phyloP scores from a whole-genome alignment of 495 filamentous ascomycete species.

The Pyrenula aspistea region DNA sequence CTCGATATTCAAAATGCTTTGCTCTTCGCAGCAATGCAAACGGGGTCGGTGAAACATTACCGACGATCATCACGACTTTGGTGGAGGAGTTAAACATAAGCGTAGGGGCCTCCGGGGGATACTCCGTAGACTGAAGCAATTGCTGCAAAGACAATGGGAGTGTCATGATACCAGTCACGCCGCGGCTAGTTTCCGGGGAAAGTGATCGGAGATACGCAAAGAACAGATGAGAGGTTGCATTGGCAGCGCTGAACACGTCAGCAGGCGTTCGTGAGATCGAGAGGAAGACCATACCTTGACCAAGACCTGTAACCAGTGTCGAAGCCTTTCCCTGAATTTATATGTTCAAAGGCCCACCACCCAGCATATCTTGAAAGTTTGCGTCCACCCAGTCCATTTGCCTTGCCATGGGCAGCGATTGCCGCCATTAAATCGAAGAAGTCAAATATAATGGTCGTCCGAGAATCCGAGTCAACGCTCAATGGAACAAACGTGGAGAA shows the following conservation, averaged over 20 bases:
- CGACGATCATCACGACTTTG: conserved; percentile 92
- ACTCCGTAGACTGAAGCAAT: conserved; percentile 84
- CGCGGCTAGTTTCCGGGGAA: conserved; percentile 60
- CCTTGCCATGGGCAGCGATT: conserved; percentile 71
- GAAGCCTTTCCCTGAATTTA: conserved; percentile 78
- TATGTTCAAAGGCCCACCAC: conserved; percentile 97
- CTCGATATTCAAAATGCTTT: conserved; percentile 88
- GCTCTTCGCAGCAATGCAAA: conserved; percentile 84
- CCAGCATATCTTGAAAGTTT: conserved; percentile 92
- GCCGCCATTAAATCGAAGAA: conserved; percentile 93
- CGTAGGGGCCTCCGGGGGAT: conserved; percentile 71
- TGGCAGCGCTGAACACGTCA: conserved; percentile 57
- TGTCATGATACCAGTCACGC: conserved; percentile 63
- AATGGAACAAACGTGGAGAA: conserved; percentile 95
- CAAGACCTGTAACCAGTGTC: conserved; percentile 88
- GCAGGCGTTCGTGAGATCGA: conserved; percentile 4
- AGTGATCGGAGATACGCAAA: conserved; percentile 92
- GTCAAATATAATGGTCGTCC: conserved; percentile 82
- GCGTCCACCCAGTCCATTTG: conserved; percentile 83
- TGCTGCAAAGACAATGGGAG: conserved; percentile 85
- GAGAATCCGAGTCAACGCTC: conserved; percentile 79
- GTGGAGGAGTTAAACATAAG: conserved; percentile 71
- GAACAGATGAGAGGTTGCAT: conserved; percentile 93
- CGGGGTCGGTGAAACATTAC: conserved; percentile 87
- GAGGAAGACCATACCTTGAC: conserved; percentile 44